A percentile compares a stretch with the other conserved stretches of the same genome.
Conservation (phyloP, 73 alveolate species). For the Paraurostyla sp. region DNA sequence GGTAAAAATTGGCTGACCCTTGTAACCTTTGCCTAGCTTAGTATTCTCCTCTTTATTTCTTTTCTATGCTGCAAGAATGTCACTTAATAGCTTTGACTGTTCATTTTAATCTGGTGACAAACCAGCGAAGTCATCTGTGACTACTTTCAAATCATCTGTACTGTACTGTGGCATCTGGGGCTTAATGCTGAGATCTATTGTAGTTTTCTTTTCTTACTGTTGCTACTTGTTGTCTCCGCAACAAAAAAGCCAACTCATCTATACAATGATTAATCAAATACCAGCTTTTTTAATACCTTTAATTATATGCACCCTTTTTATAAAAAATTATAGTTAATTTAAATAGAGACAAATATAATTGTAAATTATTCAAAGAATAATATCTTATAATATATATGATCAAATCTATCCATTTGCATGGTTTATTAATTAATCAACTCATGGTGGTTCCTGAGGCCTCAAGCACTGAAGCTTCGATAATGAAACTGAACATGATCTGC, state of each 20-base stretch:
- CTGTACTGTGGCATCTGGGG: not conserved
- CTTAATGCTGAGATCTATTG: not conserved
- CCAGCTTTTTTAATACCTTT: too few species aligned
- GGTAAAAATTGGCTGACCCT: not conserved
- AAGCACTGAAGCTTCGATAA: constrained; percentile 56
- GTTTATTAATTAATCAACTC: not conserved
- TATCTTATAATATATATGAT: too few species aligned
- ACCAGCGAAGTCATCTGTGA: not conserved
- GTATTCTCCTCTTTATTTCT: not conserved
- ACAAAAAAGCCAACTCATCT: constrained; percentile 44
- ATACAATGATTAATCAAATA: not conserved
- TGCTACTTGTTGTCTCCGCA: not conserved
- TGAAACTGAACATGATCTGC: constrained; percentile 54
- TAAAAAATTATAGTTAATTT: not conserved
- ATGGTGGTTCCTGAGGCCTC: not conserved
- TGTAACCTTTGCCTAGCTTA: not conserved
- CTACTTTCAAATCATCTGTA: not conserved
- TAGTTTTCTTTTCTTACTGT: not conserved
- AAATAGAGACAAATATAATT: not conserved
- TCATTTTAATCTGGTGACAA: not conserved
- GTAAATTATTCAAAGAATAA: too few species aligned
- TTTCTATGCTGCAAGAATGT: not conserved
- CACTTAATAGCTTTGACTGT: not conserved
- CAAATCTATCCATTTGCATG: too few species aligned
- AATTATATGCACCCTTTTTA: too few species aligned